Percentiles rank a stretch among this genome's conserved stretches.
Evolutionary conservation across 768 basidiomycete species (phyloP).

Genomic region (Termitomyces sp.): DNA sequence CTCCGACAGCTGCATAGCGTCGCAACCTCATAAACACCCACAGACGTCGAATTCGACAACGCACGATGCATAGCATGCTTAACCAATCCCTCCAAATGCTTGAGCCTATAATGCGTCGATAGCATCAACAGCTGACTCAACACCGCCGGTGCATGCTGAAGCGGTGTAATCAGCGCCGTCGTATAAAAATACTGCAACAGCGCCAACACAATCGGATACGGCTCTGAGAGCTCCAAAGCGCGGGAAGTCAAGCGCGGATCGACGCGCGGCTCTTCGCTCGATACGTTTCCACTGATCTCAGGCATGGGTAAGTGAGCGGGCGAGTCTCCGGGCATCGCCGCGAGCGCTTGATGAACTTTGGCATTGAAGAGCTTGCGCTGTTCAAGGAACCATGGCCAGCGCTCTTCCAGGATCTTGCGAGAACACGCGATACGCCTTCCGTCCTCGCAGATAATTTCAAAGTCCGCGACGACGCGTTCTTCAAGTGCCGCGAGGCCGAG

Average conservation of each 20-base stretch:
- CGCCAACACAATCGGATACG: constrained; percentile 86
- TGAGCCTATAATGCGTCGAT: constrained; percentile 77
- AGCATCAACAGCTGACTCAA: constrained; percentile 85
- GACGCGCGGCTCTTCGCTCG: constrained; percentile 50
- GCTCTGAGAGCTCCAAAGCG: constrained; percentile 78
- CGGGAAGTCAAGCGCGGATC: constrained; percentile 84
- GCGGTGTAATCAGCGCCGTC: constrained; percentile 78
- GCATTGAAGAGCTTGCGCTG: constrained; percentile 61
- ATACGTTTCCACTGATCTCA: constrained; percentile 51
- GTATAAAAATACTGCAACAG: constrained; percentile 95
- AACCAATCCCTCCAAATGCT: constrained; percentile 75
- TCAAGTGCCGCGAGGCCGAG: constrained; percentile 83
- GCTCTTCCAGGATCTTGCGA: constrained; percentile 77
- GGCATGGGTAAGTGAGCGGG: constrained; percentile 64
- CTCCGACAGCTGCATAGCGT: constrained; percentile 87
- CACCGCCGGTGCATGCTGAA: constrained; percentile 90
- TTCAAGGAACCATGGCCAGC: constrained; percentile 95
- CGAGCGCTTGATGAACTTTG: constrained; percentile 54
- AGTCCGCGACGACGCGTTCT: constrained; percentile 81
- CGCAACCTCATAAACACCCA: constrained; percentile 93
- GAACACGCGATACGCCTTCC: constrained; percentile 82
- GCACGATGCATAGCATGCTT: constrained; percentile 93
- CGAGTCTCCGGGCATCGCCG: constrained; percentile 52
- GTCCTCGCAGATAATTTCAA: constrained; percentile 91
- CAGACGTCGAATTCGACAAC: constrained; percentile 79